These are phyloP conservation scores for Syncephalis fuscata DNA, from an alignment of 371 early-diverging fungal genomes.

Conservation along the genomic window DNA sequence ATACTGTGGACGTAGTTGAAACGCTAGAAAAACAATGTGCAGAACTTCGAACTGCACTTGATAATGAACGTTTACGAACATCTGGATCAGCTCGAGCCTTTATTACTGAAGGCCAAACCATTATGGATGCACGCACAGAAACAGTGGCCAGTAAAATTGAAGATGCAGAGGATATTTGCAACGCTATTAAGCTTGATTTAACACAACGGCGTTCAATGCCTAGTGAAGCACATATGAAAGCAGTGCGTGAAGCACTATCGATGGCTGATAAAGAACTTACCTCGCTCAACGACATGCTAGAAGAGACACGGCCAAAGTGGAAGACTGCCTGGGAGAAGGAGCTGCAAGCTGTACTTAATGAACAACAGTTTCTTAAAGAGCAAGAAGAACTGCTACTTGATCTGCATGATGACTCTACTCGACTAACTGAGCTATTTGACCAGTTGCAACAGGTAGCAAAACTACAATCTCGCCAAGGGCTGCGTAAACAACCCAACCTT, in stretches of 20 bases:
- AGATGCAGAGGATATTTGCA: conserved; percentile 45
- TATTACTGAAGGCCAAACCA: conserved; percentile 37
- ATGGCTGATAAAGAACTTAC: conserved; percentile 21
- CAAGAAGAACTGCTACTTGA: conserved; percentile 45
- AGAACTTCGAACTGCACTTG: conserved; percentile 15
- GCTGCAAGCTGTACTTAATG: conserved; percentile 56
- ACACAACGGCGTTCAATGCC: conserved; percentile 50
- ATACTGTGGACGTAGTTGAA: conserved; percentile 17
- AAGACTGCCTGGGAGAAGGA: conserved; percentile 68
- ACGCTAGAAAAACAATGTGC: conserved; percentile 22
- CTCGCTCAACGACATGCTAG: conserved; percentile 21
- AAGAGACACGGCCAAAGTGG: conserved; percentile 43
- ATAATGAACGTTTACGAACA: conserved; percentile 5
- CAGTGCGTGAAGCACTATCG: conserved; percentile 24
- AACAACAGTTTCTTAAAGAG: conserved; percentile 61
- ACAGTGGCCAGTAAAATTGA: conserved; percentile 36
- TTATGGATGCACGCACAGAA: conserved; percentile 32
- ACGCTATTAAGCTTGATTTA: conserved; percentile 62
- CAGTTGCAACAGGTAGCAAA: conserved; percentile 39
- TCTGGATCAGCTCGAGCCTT: conserved; percentile 15
- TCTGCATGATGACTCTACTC: conserved; percentile 37
- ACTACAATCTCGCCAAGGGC: conserved; percentile 22
- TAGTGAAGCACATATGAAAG: conserved; percentile 24
- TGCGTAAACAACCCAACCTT: conserved; percentile 23
- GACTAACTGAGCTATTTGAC: conserved; percentile 30